phyloP scores from a whole-genome alignment of 371 early-diverging fungal genomes.

The Choanephora cucurbitarum region DNA sequence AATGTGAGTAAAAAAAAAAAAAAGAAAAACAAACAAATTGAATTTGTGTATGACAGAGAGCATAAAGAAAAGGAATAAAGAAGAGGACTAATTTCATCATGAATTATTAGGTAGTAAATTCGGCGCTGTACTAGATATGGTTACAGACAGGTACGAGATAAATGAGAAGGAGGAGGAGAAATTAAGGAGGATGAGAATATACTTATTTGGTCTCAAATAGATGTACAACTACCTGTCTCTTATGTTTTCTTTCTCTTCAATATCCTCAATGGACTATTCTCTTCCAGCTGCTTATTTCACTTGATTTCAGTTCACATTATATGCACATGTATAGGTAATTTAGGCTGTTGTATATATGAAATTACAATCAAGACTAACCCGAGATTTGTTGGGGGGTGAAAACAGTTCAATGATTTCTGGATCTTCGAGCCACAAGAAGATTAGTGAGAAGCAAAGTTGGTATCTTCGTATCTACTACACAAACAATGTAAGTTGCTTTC shows the following conservation, averaged over 20 bases:
- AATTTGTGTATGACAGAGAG: not conserved
- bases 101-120: slow-evolving; percentile 77
- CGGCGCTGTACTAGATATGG: slow-evolving; percentile 98
- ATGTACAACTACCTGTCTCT: slow-evolving; percentile 88
- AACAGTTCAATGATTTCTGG: slow-evolving; percentile 88
- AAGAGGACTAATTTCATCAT: not conserved
- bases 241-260: slow-evolving; percentile 77
- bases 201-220: slow-evolving; percentile 31
- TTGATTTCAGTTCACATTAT: slow-evolving; percentile 95
- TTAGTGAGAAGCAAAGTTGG: slow-evolving; percentile 68
- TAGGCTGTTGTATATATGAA: too few relatives aligned
- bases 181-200: not conserved
- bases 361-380: too few relatives aligned
- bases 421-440: slow-evolving; percentile 85
- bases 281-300: slow-evolving; percentile 87
- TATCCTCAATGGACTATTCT: slow-evolving; percentile 73
- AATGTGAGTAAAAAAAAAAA: slow-evolving; percentile 62
- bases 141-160: slow-evolving; percentile 80
- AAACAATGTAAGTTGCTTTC: slow-evolving; percentile 63
- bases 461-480: slow-evolving; percentile 90
- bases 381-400: too few relatives aligned
- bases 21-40: not conserved
- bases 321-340: slow-evolving; percentile 95
- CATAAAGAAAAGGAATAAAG: not conserved
- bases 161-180: not conserved